phyloP scores from a whole-genome alignment of 306 rosid species.

The Senna siamea region DNA sequence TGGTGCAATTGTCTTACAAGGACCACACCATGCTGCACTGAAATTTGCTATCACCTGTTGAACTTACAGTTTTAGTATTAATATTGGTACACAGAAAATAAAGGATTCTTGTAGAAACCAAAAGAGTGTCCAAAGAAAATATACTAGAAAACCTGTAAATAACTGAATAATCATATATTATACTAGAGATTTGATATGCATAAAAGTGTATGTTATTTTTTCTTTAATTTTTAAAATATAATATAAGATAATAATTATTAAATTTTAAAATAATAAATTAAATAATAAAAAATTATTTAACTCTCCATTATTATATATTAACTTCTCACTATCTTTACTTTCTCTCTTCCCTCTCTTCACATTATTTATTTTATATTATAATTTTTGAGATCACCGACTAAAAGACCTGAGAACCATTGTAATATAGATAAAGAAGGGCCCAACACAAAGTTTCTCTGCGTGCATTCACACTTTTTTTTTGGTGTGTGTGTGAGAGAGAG shows the following conservation, averaged over 20 bases:
- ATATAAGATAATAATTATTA: no score
- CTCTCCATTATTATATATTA: no score
- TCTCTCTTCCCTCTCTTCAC: no score
- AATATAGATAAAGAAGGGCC: not conserved
- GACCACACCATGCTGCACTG: conserved; percentile 99
- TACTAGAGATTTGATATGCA: no score
- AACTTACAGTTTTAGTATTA: conserved; percentile 37
- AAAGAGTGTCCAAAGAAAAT: not conserved
- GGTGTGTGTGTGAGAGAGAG: not conserved
- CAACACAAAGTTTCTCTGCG: not conserved
- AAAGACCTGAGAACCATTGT: no score
- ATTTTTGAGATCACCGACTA: no score
- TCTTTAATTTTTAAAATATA: no score
- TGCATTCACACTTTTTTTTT: not conserved
- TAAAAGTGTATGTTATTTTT: no score
- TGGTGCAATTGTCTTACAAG: conserved; percentile 85
- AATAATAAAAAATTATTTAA: no score
- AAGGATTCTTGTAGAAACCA: not conserved
- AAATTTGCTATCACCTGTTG: conserved; percentile 90
- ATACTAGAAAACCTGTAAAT: conserved; percentile 18
- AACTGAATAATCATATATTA: conserved; percentile 19
- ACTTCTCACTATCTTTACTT: no score
- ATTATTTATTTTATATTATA: no score
- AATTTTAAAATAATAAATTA: no score
- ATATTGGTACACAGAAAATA: not conserved